Conservation (phyloP, 495 filamentous ascomycete species). For the Penicillium canescens region DNA sequence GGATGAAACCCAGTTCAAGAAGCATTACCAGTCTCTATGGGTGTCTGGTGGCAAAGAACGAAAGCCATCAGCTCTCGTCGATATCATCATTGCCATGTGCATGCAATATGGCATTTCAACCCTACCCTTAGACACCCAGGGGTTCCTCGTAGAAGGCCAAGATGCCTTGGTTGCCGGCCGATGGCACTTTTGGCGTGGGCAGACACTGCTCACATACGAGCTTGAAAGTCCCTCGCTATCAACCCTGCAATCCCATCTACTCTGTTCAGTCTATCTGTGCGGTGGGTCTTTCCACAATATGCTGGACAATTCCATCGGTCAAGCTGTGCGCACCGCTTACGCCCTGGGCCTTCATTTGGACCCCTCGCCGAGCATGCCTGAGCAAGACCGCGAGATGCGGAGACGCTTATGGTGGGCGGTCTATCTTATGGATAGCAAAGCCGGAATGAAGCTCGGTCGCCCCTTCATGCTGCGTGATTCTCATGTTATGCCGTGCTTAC, state of each 20-base stretch:
- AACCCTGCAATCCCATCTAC: constrained; percentile 53
- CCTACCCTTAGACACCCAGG: constrained; percentile 14
- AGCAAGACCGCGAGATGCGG: constrained; percentile 38
- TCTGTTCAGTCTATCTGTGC: constrained; percentile 45
- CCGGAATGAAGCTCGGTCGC: constrained; percentile 53
- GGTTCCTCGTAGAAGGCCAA: constrained; percentile 14
- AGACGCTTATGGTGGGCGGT: constrained; percentile 55
- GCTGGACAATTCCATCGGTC: constrained; percentile 36
- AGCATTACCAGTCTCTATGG: constrained; percentile 51
- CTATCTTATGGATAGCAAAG: constrained; percentile 48
- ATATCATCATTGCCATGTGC: constrained; percentile 55
- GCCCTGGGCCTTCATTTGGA: constrained; percentile 55
- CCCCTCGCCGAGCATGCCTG: constrained; percentile 36
- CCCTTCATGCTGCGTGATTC: constrained; percentile 39
- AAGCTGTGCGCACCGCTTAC: constrained; percentile 49
- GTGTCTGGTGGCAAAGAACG: constrained; percentile 28
- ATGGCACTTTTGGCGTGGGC: constrained; percentile 46
- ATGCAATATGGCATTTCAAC: constrained; percentile 50
- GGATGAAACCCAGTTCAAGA: constrained; percentile 48
- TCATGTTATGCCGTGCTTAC: constrained; percentile 37
- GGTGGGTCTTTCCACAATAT: constrained; percentile 52
- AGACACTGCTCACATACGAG: constrained; percentile 44
- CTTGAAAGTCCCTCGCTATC: constrained; percentile 50
- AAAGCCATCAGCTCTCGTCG: constrained; percentile 52
- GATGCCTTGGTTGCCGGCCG: constrained; percentile 48